Evolutionary conservation across 352 stramenopile species (phyloP).

Genomic region (Lagenidium giganteum): DNA sequence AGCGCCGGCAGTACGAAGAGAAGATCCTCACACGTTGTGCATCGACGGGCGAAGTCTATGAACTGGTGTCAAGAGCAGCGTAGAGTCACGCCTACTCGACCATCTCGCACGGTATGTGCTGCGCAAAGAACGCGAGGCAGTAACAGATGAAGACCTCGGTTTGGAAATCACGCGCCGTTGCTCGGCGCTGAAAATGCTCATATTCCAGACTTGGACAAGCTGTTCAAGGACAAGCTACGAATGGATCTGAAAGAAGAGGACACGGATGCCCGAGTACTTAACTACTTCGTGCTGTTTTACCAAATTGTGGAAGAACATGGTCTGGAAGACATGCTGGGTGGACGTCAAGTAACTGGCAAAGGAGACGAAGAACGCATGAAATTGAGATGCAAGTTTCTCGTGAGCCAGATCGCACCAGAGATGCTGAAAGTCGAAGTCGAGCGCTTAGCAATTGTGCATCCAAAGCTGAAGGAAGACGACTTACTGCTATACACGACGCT

Average conservation of each 20-base stretch:
- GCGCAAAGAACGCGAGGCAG: too few relatives aligned
- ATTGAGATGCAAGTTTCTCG: not conserved
- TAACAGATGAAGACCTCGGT: constrained; percentile 6
- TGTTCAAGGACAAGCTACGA: constrained; percentile 15
- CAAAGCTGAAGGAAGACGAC: too few relatives aligned
- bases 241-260: constrained; percentile 9
- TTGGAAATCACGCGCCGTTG: constrained; percentile 7
- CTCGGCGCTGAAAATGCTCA: not conserved
- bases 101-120: constrained; percentile 3
- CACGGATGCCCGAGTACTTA: constrained; percentile 10
- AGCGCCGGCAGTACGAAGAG: constrained; percentile 7
- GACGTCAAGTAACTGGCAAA: not conserved
- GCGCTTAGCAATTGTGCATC: not conserved
- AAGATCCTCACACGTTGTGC: constrained; percentile 1
- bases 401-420: not conserved
- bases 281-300: constrained; percentile 9
- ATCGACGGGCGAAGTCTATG: constrained; percentile 1
- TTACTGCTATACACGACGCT: too few relatives aligned
- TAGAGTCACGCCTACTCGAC: not conserved
- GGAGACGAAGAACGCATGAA: constrained; percentile 1
- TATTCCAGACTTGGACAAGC: constrained; percentile 10
- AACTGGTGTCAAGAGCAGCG: constrained; percentile 1
- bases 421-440: constrained; percentile 1
- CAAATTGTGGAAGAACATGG: constrained; percentile 15
- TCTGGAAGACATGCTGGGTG: too few relatives aligned